These are phyloP conservation scores for Sarcodon sp. DNA, from an alignment of 768 basidiomycete species.

Conservation along the genomic window DNA sequence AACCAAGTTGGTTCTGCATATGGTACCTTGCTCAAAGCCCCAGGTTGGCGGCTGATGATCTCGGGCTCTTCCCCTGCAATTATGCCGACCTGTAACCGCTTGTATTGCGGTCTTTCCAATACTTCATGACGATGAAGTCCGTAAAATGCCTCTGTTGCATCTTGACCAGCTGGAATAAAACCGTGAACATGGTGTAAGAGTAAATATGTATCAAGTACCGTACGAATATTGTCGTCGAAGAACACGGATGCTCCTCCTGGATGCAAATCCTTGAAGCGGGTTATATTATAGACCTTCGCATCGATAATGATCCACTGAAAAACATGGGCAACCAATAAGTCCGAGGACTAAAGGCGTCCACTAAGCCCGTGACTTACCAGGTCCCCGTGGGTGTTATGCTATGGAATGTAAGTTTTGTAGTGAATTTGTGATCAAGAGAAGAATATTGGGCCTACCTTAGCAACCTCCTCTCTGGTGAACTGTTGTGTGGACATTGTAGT, in stretches of 20 bases:
- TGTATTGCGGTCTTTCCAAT: conserved; percentile 58
- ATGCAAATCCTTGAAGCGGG: conserved; percentile 63
- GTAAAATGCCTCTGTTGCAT: conserved; percentile 79
- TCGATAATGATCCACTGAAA: conserved; percentile 67
- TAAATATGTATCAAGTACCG: conserved; percentile 13
- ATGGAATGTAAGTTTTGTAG: background rate
- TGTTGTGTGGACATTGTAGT: conserved; percentile 9
- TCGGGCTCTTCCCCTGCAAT: conserved; percentile 47
- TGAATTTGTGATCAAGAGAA: background rate
- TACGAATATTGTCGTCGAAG: conserved; percentile 59
- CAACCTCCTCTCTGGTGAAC: conserved; percentile 50
- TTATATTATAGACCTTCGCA: conserved; percentile 65
- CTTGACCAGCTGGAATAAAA: conserved; percentile 42
- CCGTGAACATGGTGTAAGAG: background rate
- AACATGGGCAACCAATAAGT: background rate
- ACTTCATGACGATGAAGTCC: conserved; percentile 79
- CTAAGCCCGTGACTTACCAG: conserved; percentile 27
- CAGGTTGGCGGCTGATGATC: conserved; percentile 37
- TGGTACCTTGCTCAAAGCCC: conserved; percentile 37
- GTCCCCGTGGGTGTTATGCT: conserved; percentile 69
- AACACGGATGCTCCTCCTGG: conserved; percentile 69
- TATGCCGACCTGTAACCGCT: conserved; percentile 56
- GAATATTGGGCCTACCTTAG: conserved; percentile 30
- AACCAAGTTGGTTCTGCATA: conserved; percentile 89
- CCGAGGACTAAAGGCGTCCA: background rate